Evolutionary conservation across 371 early-diverging fungal species (phyloP), one percentile per base, ranked within the genome.

Genomic region (Mortierella polycephala): DNA sequence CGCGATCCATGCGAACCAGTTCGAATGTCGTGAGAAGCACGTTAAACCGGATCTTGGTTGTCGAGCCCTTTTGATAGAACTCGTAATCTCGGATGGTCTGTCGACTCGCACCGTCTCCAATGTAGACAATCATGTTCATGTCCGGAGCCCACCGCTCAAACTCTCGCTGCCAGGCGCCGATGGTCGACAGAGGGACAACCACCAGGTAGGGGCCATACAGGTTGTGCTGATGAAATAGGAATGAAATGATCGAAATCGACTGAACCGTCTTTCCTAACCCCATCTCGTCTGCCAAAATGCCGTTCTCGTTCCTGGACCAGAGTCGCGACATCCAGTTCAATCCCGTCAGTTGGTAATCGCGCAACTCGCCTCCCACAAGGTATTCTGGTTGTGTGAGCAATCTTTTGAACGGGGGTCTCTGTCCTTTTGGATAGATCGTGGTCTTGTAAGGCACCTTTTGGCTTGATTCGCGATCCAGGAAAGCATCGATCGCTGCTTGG

Each of bases 221-320:
- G 21, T 93, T 71, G 68, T 90, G 87, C 8, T 87, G 84, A 75
- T 98, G 92, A 83, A 93, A 96, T n/a, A 99, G 84, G 60, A 95
- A 95, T 37, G 92, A 92, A n/a, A 99, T 84, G 81, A 99, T 96
- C 37, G 98, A 94, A 56, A 99, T 98, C 1, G 98, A 96, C 84
- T 99, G 99, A 5, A 99, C 90, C 0, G 99, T 99, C 84, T 99
- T 99, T 13, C 99, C 99, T 49, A 99, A 84, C 37, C 99, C 99
- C 96, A 95, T 94, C 83, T 94, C 91, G 67, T 91, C 90, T 1
- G 99, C 99, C 49, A 98, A 79, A 66, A 99, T 98, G 18, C 97
- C 98, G 77, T 98, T 98, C 81, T 94, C 90, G 83, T 98, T 93
- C 59, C 88, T 88, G 69, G 96, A 95, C 99, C 99, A 99, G 39